Base-by-base conservation (phyloP, 306 rosid species). In the Trichosanthes truncata region DNA sequence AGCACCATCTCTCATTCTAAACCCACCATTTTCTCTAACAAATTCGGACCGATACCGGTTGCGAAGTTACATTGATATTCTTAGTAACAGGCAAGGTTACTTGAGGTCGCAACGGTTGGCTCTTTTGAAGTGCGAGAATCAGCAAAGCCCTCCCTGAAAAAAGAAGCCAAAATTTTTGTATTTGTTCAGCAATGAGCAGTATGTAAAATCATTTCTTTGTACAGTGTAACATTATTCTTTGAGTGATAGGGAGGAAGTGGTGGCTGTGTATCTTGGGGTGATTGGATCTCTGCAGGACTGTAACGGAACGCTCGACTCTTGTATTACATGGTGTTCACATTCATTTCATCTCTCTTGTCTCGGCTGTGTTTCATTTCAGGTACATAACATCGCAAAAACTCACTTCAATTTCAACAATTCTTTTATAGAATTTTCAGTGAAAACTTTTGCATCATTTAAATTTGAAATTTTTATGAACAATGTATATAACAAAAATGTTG, bases 1-100 rank as follows among this genome's bases (percentile, higher is more conserved):
- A 86, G 99, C 97, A 77, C 96, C 94, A 46, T 93, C 98, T 43
- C 94, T 96, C 82, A 89, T 96, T 81, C 90, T 93, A 18, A 96
- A 93, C 66, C 99, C 98, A 2, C 98, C 98, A 3, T 91, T 96
- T 82, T 89, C 98, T 25, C 87, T 93, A 59, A 93, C 98, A 48
- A 96, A 83, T 81, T 86, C 99, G 0, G 98, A 91, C 84, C 91
- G 98, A 7, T 93, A 91, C 84, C 80, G 99, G 88, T 94, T 96
- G 51, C 93, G 85, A 79, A 87, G 62, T 49, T 96, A 96, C 89
- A 89, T 96, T 26, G 93, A 92, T 14, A 83, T 88, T 66, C 89
- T 96, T 73, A 87, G 88, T 74, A 91, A 86, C 82, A 89, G 99
- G 89, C 96, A 91, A 86, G 91, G 91, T 63, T 85, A 83, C 84